Evolutionary conservation across 192 early-diverging fungal genomes (phyloP).

Genomic region (Fimicolochytrium jonesii): DNA sequence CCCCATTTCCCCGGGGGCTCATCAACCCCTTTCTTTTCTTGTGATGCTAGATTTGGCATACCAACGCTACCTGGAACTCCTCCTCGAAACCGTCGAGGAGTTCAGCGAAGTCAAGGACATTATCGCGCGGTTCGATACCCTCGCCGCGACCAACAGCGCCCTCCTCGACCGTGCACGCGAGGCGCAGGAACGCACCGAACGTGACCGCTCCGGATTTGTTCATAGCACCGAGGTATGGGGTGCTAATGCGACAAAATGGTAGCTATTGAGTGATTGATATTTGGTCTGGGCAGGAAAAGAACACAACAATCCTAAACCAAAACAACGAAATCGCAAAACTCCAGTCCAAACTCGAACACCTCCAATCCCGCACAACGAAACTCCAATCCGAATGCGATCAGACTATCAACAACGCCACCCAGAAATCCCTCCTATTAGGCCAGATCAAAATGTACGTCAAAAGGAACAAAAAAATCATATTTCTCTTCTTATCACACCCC

Average conservation of each 20-base stretch:
- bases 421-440: slow-evolving; percentile 52
- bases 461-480: too few species aligned
- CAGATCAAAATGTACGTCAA: slow-evolving; percentile 57
- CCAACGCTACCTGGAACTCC: slow-evolving; percentile 52
- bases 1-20: too few species aligned
- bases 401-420: slow-evolving; percentile 48
- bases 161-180: slow-evolving; percentile 51
- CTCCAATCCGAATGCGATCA: slow-evolving; percentile 53
- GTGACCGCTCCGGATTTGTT: slow-evolving; percentile 42
- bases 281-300: too few species aligned
- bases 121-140: slow-evolving; percentile 55
- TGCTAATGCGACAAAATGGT: too few species aligned
- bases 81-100: slow-evolving; percentile 53
- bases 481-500: too few species aligned
- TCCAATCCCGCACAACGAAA: slow-evolving; percentile 37
- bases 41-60: slow-evolving; percentile 42
- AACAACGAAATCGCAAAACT: slow-evolving; percentile 62
- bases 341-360: slow-evolving; percentile 54
- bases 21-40: too few species aligned
- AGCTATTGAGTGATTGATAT: too few species aligned
- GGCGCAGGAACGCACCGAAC: slow-evolving; percentile 56
- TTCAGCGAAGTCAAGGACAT: slow-evolving; percentile 62
- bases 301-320: slow-evolving; percentile 57
- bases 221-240: slow-evolving; percentile 51
- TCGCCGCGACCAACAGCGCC: slow-evolving; percentile 58